Conservation (phyloP, 352 stramenopile genomes). For the Phytophthora sp. region DNA sequence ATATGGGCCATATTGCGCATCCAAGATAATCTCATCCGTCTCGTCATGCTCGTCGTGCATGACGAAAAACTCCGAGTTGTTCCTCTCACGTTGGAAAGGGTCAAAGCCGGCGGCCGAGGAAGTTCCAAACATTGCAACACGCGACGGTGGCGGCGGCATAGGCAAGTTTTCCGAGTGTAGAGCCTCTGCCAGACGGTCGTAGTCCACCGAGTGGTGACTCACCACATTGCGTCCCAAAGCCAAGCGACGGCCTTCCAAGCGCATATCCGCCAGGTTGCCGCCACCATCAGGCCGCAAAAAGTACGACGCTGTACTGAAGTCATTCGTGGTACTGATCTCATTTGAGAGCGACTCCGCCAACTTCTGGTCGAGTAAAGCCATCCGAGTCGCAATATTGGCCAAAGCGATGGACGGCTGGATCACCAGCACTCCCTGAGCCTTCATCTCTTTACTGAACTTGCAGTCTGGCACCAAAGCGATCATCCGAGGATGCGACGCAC, state of each 20-base stretch:
- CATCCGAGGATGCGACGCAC: slow-evolving; percentile 53
- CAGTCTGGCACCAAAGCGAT: slow-evolving; percentile 63
- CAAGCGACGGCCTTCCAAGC: slow-evolving; percentile 45
- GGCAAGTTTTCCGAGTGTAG: slow-evolving; percentile 43
- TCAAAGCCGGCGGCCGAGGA: slow-evolving; percentile 49
- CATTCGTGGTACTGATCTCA: slow-evolving; percentile 56
- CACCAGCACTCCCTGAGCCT: slow-evolving; percentile 39
- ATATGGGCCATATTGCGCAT: slow-evolving; percentile 38
- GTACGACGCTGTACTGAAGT: slow-evolving; percentile 63
- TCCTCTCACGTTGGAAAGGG: slow-evolving; percentile 48
- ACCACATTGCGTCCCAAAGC: slow-evolving; percentile 60
- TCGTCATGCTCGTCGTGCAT: slow-evolving; percentile 54
- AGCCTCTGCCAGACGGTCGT: slow-evolving; percentile 49
- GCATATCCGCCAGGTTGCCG: slow-evolving; percentile 53
- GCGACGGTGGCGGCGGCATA: slow-evolving; percentile 54
- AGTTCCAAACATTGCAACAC: slow-evolving; percentile 74
- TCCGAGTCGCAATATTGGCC: slow-evolving; percentile 71
- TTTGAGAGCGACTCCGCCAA: slow-evolving; percentile 47
- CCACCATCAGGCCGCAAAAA: slow-evolving; percentile 53
- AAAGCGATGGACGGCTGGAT: slow-evolving; percentile 75
- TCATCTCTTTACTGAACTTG: slow-evolving; percentile 56
- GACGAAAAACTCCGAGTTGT: slow-evolving; percentile 60
- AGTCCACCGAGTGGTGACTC: slow-evolving; percentile 74
- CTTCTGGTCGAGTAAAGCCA: slow-evolving; percentile 62
- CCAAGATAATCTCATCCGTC: slow-evolving; percentile 40